Base-by-base conservation (phyloP, 805 yeast species). In the Myxozyma melibiosi region DNA sequence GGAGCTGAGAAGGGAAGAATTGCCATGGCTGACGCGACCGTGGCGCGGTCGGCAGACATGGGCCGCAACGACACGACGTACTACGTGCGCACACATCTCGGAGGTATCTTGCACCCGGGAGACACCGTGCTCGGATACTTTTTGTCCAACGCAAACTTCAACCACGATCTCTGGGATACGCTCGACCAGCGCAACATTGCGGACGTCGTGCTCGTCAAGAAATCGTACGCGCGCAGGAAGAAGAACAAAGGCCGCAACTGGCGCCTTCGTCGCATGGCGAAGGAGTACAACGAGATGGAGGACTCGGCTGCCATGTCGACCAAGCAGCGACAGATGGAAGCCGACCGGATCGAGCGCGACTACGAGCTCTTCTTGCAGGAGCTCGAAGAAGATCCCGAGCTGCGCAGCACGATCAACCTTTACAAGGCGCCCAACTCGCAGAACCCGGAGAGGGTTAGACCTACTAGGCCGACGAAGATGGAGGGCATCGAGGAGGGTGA, bases 211-310 rank as follows among this genome's bases (percentile, higher is more conserved):
- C 73, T 91, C 61, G 95, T 92, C 55, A 90, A 90, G 90, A 90
- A 90, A 70, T 82, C 84, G 73, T 92, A 90, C 77, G 80, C 84
- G 44, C 85, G 96, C 78, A 78, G 83, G 45, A 83, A 81, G 76
- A 86, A 83, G 75, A 75, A 81, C 64, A 86, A 85, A 81, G 82
- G 84, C 79, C 84, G 92, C 80, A 78, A 79, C 73, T 89, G 96
- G 96, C 89, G 86, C 75, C 83, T 92, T 74, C 88, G 88, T 84
- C 87, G 98, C 80, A 91, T 92, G 97, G 98, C 98, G 37, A 88
- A 80, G 70, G 98, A 94, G 75, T 96, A 91, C 76, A 82, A 83
- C 65, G 97, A 91, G 66, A 84, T 89, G 64, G 90, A 85, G 43
- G 95, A 94, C 56, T 40, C 48, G 14, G 58, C 53, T 5, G 50